Conservation (phyloP, 768 basidiomycete species). For the Tulasnella sp. region DNA sequence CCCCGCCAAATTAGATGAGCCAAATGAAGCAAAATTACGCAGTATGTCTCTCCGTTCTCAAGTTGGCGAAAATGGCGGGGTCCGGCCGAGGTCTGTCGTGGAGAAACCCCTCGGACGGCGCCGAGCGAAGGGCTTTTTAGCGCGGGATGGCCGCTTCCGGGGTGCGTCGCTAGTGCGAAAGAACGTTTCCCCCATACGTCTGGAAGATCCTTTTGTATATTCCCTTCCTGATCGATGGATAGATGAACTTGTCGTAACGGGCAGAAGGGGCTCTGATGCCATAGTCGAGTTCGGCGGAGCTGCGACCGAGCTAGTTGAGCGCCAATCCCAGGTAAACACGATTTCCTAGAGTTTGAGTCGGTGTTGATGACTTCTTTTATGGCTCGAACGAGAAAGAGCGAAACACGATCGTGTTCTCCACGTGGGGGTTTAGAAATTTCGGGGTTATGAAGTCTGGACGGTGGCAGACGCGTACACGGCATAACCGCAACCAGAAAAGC, state of each 20-base stretch:
- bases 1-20: background rate
- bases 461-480: background rate
- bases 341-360: background rate
- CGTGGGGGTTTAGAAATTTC: background rate
- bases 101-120: slow-evolving; percentile 5
- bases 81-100: background rate
- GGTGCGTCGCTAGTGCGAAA: background rate
- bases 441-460: background rate
- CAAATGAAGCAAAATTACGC: background rate
- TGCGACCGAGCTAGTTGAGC: background rate
- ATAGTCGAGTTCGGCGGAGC: background rate
- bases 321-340: background rate
- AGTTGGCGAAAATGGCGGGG: background rate
- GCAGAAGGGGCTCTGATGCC: background rate
- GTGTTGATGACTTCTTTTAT: background rate
- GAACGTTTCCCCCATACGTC: background rate
- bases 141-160: slow-evolving; percentile 4
- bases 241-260: background rate
- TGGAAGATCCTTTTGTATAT: background rate
- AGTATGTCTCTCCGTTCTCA: background rate
- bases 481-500: background rate
- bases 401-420: background rate
- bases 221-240: background rate
- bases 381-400: background rate
- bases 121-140: slow-evolving; percentile 10